A percentile compares a stretch with the other conserved stretches of the same genome.
Evolutionary conservation across 2,329 filamentous ascomycete species (phyloP).

Genomic region (Claviceps maximensis): DNA sequence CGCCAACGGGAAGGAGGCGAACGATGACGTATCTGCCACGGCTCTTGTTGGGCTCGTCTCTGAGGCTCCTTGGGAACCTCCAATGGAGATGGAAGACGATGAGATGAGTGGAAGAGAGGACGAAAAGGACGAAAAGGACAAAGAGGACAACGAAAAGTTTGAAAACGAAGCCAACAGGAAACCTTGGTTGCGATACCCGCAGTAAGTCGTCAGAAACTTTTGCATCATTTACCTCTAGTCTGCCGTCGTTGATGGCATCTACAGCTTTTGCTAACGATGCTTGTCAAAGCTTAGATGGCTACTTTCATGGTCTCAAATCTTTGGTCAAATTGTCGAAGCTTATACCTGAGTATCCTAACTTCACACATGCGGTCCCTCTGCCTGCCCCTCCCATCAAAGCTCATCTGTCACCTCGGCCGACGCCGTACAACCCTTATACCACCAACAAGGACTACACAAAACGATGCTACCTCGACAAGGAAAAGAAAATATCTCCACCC

Average conservation of each 20-base stretch:
- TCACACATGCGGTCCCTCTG: slow-evolving; percentile 19
- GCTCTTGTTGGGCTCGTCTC: background rate
- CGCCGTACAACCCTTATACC: slow-evolving; percentile 57
- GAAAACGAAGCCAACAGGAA: slow-evolving; percentile 19
- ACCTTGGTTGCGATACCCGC: slow-evolving; percentile 28
- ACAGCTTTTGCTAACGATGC: background rate
- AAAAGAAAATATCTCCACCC: slow-evolving; percentile 42
- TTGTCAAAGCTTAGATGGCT: slow-evolving; percentile 56
- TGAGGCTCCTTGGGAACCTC: background rate
- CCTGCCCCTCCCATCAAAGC: slow-evolving; percentile 20
- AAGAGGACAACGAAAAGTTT: slow-evolving; percentile 16
- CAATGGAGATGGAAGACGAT: slow-evolving; percentile 12
- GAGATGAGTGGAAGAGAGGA: slow-evolving; percentile 15
- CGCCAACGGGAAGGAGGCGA: background rate
- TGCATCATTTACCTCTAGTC: background rate
- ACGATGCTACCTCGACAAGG: slow-evolving; percentile 50
- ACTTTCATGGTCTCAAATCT: slow-evolving; percentile 64
- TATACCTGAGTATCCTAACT: slow-evolving; percentile 58
- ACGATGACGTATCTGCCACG: background rate
- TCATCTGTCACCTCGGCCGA: slow-evolving; percentile 28
- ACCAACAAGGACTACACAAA: slow-evolving; percentile 36
- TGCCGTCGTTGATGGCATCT: background rate
- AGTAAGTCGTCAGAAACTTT: slow-evolving; percentile 14
- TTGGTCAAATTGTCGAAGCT: slow-evolving; percentile 52
- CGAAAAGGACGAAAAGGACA: slow-evolving; percentile 16